phyloP scores from a whole-genome alignment of 2,329 filamentous ascomycete genomes.

The Hymenoscyphus infarciens region DNA sequence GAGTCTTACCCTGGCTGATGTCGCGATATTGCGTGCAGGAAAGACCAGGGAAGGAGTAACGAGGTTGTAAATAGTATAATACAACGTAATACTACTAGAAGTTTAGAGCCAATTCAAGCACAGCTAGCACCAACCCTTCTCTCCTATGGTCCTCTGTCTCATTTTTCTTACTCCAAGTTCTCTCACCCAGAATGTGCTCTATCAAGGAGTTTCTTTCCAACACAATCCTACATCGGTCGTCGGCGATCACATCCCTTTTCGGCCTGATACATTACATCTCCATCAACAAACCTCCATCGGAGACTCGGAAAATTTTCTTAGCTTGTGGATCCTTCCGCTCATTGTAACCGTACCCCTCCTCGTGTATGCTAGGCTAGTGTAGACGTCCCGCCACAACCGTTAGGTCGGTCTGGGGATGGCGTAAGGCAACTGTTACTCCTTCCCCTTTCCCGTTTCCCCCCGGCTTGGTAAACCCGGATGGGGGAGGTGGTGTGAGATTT shows the following conservation, averaged over 20 bases:
- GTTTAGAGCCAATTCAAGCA: no score
- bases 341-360: neutral
- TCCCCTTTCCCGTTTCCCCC: neutral
- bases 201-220: neutral
- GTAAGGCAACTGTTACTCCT: neutral
- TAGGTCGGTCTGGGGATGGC: neutral
- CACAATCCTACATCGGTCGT: neutral
- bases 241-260: neutral
- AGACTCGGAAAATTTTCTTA: neutral
- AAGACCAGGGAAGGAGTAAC: neutral
- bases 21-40: neutral
- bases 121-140: no score
- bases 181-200: no score
- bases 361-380: neutral
- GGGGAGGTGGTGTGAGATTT: neutral
- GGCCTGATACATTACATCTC: neutral
- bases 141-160: no score
- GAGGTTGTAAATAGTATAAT: neutral
- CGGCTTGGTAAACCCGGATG: neutral
- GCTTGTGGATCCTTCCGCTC: neutral
- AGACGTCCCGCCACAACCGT: neutral
- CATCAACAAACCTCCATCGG: no score
- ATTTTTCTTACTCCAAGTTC: no score
- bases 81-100: neutral
- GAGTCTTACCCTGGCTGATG: neutral